phyloP scores from a whole-genome alignment of 441 rosid species.

The Pelargonium fulgidum region DNA sequence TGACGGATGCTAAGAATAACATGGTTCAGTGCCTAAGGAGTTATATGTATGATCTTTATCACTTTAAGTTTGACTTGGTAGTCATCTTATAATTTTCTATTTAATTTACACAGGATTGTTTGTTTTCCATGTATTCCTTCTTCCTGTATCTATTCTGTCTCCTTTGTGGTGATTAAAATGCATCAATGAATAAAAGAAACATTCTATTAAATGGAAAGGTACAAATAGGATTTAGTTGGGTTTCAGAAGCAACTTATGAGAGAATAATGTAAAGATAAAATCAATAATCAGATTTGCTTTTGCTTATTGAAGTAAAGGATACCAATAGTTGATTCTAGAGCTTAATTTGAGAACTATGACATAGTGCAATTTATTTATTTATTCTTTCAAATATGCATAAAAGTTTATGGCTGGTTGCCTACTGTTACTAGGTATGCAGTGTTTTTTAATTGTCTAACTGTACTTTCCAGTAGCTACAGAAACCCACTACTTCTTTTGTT shows the following conservation, averaged over 20 bases:
- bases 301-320: neutral
- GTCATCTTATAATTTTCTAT: neutral
- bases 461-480: conserved; percentile 1
- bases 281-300: neutral
- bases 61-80: neutral
- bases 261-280: neutral
- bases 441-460: neutral
- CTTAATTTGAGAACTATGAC: neutral
- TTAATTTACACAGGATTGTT: neutral
- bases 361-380: neutral
- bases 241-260: neutral
- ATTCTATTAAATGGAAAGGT: neutral
- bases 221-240: neutral
- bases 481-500: conserved; percentile 8
- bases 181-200: neutral
- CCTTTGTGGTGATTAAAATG: neutral
- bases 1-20: neutral
- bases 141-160: neutral
- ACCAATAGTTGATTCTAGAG: neutral
- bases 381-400: neutral
- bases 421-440: neutral
- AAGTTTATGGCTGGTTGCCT: neutral
- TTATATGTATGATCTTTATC: neutral
- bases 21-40: neutral
- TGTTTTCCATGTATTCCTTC: neutral